Evolutionary conservation across 169 alveolate species (phyloP), one percentile per base, ranked within the genome.

Genomic region (Cryptosporidium xiaoi): DNA sequence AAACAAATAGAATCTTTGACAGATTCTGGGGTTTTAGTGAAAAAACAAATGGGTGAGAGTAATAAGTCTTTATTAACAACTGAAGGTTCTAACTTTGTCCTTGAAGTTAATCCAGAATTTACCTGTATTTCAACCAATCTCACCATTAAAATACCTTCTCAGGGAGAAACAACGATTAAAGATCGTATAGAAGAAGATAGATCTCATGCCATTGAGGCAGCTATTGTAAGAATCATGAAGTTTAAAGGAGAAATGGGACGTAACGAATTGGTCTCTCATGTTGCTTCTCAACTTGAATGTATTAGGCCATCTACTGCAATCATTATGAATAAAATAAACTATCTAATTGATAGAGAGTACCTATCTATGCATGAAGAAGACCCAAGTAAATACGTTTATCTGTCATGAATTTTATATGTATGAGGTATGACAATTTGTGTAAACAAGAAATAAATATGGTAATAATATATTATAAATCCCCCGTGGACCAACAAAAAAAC

Each of bases 141-240:
- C 3, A 20, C 51, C 20, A 24, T 77, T 6, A 44, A 34, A 60
- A 82, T 18, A 91, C 95, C 77, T 62, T 36, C n/a, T 36, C 90
- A 40, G 90, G 90, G 46, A 91, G 92, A 85, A 90, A 51, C 56
- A 67, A 48, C 89, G 20, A 40, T 7, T 66, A 64, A 83, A 91
- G 90, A 66, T 40, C 71, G 71, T 27, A 91, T 89, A 16, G 93
- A 93, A 77, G 96, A 94, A 55, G 97, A 96, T 66, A 93, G 97
- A 51, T 90, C 96, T 36, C 91, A 91, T n/a, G 96, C 98, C 44
- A 93, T 96, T 51, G 97, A 96, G 77, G 98, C 98, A 18, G 96
- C 97, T 7, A 94, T 95, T 36, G 98, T 96, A 51, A 93, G 96
- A 56, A 94, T 96, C 27, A 96, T 96, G 98, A 96, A 96, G 89